Evolutionary conservation across 1,284 basidiomycete genomes (phyloP).

Genomic region (Lentinus polychrous): DNA sequence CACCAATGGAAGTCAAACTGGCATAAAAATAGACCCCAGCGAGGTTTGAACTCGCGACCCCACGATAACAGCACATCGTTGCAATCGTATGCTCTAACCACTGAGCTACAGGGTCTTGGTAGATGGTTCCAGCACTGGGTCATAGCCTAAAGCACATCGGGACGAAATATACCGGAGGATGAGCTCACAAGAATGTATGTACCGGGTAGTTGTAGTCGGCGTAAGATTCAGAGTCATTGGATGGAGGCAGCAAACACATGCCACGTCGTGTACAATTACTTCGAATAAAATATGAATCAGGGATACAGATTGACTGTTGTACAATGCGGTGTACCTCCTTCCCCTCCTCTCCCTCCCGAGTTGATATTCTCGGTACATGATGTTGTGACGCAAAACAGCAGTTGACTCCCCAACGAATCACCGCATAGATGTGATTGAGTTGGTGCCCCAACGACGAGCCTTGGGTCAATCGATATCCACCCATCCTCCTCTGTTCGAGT

Average conservation of each 20-base stretch:
- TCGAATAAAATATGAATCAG: no score
- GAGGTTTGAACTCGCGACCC: slow-evolving; percentile 26
- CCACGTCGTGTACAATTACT: not conserved
- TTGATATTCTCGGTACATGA: no score
- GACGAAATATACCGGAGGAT: not conserved
- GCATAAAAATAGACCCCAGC: slow-evolving; percentile 21
- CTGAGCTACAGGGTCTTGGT: slow-evolving; percentile 25
- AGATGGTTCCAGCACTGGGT: not conserved
- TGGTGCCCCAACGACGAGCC: no score
- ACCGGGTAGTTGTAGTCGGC: not conserved
- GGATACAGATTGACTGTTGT: no score
- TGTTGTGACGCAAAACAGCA: no score
- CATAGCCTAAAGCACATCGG: not conserved
- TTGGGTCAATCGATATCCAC: no score
- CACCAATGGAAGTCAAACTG: no score
- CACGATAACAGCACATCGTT: slow-evolving; percentile 16
- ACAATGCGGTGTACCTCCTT: no score
- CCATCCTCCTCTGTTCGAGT: no score
- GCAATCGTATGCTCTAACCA: slow-evolving; percentile 29
- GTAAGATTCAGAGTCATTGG: not conserved
- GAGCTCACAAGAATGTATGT: not conserved
- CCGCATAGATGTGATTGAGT: no score
- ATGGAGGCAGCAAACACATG: not conserved
- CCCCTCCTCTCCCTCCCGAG: no score
- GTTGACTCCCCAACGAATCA: no score